Percentiles rank a stretch among this genome's conserved stretches.
These are phyloP conservation scores for Alternaria ventricosa DNA, from an alignment of 2,329 filamentous ascomycete genomes.

Conservation along the genomic window DNA sequence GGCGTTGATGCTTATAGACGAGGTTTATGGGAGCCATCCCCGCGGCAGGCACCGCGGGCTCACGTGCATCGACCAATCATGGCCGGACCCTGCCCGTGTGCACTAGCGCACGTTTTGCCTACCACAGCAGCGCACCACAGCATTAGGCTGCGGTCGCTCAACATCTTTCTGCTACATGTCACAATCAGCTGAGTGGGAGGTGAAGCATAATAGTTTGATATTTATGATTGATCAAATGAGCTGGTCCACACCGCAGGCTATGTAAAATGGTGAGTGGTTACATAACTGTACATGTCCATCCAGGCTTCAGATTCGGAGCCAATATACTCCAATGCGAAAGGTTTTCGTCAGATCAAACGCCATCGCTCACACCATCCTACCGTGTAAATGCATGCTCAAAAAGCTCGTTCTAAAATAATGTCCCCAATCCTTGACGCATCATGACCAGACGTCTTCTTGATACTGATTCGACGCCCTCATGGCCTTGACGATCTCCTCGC, in stretches of 20 bases:
- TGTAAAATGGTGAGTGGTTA: background rate
- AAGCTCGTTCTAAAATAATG: conserved; percentile 3
- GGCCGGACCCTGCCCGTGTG: background rate
- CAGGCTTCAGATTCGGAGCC: conserved; percentile 2
- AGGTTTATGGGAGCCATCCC: conserved; percentile 14
- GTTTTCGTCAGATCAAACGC: conserved; percentile 23
- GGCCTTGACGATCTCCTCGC: conserved; percentile 93
- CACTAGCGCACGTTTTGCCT: conserved; percentile 9
- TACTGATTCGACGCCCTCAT: conserved; percentile 97
- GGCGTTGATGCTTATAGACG: conserved; percentile 5
- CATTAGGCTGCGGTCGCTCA: conserved; percentile 14
- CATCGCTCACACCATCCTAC: conserved; percentile 33
- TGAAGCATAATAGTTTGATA: background rate
- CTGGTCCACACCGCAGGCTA: background rate
- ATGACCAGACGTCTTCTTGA: conserved; percentile 81
- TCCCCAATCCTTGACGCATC: conserved; percentile 10
- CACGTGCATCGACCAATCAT: conserved; percentile 17
- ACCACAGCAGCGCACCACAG: conserved; percentile 16
- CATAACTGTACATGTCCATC: background rate
- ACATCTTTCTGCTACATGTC: background rate
- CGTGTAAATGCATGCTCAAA: conserved; percentile 34
- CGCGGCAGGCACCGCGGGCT: conserved; percentile 7
- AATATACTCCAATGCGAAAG: background rate
- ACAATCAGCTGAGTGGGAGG: background rate
- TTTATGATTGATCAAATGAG: background rate